A percentile compares a stretch with the other conserved stretches of the same genome.
Evolutionary conservation across 352 stramenopile species (phyloP).

Genomic region (Thraustochytrium striatum): DNA sequence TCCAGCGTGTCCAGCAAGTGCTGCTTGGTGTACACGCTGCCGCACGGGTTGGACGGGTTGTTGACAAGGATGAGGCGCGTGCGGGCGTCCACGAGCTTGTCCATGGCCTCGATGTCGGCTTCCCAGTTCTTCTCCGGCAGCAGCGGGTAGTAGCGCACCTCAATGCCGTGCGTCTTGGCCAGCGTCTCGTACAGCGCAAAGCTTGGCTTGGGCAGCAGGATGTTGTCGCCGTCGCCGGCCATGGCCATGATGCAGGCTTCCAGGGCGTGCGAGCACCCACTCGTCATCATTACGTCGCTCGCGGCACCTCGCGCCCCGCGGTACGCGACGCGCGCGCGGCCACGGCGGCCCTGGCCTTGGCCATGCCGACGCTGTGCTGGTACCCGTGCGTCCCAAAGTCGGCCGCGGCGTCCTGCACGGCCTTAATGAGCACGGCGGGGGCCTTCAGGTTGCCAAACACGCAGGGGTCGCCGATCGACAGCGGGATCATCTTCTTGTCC

Average conservation of each 20-base stretch:
- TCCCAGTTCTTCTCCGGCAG: conserved; percentile 83
- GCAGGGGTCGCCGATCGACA: conserved; percentile 87
- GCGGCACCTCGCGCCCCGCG: conserved; percentile 62
- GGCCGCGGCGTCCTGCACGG: conserved; percentile 67
- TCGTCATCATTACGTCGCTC: conserved; percentile 76
- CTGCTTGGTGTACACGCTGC: conserved; percentile 82
- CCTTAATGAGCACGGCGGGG: conserved; percentile 74
- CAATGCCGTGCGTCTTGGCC: conserved; percentile 80
- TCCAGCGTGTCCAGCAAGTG: conserved; percentile 67
- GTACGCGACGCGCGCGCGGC: conserved; percentile 69
- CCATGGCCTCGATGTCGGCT: conserved; percentile 80
- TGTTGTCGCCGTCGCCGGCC: conserved; percentile 79
- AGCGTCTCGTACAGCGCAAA: conserved; percentile 93
- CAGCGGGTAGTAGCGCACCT: conserved; percentile 82
- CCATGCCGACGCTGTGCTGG: conserved; percentile 80
- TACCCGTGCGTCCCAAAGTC: conserved; percentile 66
- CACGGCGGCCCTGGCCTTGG: conserved; percentile 76
- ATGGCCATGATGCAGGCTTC: conserved; percentile 84
- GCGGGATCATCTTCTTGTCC: conserved; percentile 81
- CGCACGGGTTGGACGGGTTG: conserved; percentile 90
- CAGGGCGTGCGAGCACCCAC: conserved; percentile 84
- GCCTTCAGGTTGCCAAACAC: conserved; percentile 83
- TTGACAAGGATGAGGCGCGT: conserved; percentile 89
- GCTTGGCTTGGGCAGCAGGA: conserved; percentile 84
- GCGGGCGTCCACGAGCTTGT: conserved; percentile 72